Evolutionary conservation across 192 early-diverging fungal genomes (phyloP), one percentile per base, ranked within the genome.

Genomic region (Mortierella hygrophila): DNA sequence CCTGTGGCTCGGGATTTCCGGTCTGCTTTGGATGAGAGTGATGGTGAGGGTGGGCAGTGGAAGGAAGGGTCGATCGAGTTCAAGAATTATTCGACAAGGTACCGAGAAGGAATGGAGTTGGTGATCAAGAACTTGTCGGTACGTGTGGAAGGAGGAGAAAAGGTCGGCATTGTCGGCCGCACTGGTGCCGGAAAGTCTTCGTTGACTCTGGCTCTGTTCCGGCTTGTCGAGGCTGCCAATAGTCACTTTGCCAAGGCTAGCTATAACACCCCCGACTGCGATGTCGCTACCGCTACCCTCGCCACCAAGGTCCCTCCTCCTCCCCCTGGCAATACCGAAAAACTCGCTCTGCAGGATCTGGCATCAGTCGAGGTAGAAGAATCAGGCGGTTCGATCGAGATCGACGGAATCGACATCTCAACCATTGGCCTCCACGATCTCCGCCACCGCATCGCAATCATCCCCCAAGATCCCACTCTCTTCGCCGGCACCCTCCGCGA

Each of bases 381-480:
- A 4, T 68, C 57, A 5, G 83, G 89, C 7, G 96, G 97, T 16
- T 68, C 75, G 42, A 96, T 98, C 70, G 38, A 80, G 1, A 90
- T 98, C 60, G 97, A 98, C 72, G 93, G 90, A 46, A 84, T 97
- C 63, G 94, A 97, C 79, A 95, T 97, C 52, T 85, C 93, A 4
- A 86, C 85, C 0, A 87, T 98, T 54, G 93, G 94, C 8, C 82
- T 97, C 35, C 89, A 95, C 70, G 93, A 95, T 38, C 91, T 90
- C 73, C 92, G 92, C 84, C 89, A 85, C 74, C 89, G 85, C 40
- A 88, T 96, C 37, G 92, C 95, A 6, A 94, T 96, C 68, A 96
- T 96, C 70, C 95, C 95, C 21, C 95, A 96, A 81, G 95, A 96
- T 38, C 90, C 94, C 16, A 91, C 92, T 2, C 75, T 96, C 42